A percentile compares a stretch with the other conserved stretches of the same genome.
Conservation (phyloP, 768 basidiomycete species). For the Coprinopsis sp. region DNA sequence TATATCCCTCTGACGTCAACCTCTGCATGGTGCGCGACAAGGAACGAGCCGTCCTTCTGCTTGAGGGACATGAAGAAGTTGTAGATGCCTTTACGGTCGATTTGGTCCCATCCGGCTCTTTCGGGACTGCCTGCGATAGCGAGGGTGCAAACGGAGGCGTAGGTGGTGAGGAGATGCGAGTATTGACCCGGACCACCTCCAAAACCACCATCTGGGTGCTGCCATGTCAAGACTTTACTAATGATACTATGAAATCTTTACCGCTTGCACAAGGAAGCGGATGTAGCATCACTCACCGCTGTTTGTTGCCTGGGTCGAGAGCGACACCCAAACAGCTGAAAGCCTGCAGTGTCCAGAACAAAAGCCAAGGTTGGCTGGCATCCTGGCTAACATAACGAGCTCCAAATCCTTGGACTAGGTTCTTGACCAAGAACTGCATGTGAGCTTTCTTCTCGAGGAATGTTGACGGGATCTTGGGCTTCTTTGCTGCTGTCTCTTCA, state of each 20-base stretch:
- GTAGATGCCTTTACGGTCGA: conserved; percentile 80
- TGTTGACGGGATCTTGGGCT: conserved; percentile 18
- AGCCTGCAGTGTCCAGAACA: conserved; percentile 89
- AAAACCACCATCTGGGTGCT: conserved; percentile 88
- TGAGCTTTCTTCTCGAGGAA: conserved; percentile 60
- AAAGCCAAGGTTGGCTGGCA: conserved; percentile 91
- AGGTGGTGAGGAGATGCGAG: conserved; percentile 85
- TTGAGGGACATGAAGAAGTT: conserved; percentile 90
- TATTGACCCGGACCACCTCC: conserved; percentile 87
- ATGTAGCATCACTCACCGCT: conserved; percentile 51
- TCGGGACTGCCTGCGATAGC: conserved; percentile 78
- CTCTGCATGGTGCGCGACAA: conserved; percentile 83
- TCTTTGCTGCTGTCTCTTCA: conserved; percentile 3
- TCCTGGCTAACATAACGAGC: conserved; percentile 78
- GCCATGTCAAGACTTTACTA: conserved; percentile 74
- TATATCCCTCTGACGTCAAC: conserved; percentile 97
- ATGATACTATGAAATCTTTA: conserved; percentile 57
- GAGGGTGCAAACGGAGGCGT: conserved; percentile 79
- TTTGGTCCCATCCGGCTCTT: conserved; percentile 80
- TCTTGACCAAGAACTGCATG: conserved; percentile 68
- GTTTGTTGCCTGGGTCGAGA: conserved; percentile 72
- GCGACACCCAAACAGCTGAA: conserved; percentile 76
- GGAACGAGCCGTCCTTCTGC: conserved; percentile 88
- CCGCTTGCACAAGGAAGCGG: too few relatives aligned
- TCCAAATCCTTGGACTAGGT: conserved; percentile 77